Percentiles rank a stretch among this genome's conserved stretches.
Conservation (phyloP, 108 stramenopile species). For the Aurantiochytrium sp. region DNA sequence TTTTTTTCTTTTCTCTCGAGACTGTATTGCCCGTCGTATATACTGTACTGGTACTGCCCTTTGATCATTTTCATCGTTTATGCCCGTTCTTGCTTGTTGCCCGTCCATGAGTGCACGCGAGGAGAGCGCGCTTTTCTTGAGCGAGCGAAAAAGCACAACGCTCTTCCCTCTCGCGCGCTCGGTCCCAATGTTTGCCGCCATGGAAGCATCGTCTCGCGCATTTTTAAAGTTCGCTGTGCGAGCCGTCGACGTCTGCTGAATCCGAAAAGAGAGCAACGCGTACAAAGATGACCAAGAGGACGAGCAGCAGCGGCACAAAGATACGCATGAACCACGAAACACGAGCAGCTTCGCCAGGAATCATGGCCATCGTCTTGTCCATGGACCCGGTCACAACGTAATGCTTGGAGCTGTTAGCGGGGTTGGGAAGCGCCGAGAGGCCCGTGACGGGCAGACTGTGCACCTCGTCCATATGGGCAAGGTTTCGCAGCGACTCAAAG, state of each 20-base stretch:
- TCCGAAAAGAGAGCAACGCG: neutral
- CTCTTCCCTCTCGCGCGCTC: no score
- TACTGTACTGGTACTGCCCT: no score
- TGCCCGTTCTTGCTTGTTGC: no score
- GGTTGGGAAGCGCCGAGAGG: neutral
- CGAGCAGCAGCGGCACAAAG: neutral
- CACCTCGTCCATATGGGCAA: neutral
- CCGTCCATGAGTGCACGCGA: no score
- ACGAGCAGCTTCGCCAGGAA: neutral
- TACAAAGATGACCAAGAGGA: neutral
- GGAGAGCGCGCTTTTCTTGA: no score
- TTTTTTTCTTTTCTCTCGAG: no score
- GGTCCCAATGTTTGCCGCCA: no score
- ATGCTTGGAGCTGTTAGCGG: neutral
- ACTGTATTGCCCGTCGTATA: no score
- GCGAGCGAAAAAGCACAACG: no score
- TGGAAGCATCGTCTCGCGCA: no score
- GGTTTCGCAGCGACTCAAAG: neutral
- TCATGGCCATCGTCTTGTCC: constrained; percentile 17
- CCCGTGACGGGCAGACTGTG: neutral
- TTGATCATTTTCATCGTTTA: no score
- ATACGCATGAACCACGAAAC: neutral
- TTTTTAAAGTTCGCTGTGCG: neutral
- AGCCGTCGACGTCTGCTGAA: neutral
- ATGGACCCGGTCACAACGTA: neutral